phyloP scores from a whole-genome alignment of 108 stramenopile species.

The Parmales sp. region DNA sequence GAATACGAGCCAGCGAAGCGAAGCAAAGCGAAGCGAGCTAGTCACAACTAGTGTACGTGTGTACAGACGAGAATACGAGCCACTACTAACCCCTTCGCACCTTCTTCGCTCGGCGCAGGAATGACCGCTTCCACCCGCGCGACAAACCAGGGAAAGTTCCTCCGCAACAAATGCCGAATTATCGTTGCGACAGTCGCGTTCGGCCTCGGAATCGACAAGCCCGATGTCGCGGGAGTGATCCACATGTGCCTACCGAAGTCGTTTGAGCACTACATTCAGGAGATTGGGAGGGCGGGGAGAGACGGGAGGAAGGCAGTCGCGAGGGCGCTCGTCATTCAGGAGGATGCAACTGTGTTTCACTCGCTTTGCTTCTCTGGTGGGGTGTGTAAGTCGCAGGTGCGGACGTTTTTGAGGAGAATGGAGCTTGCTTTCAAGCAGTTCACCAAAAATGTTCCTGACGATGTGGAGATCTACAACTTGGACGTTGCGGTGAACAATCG shows the following conservation, averaged over 20 bases:
- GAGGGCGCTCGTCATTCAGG: slow-evolving; percentile 54
- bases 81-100: too few relatives aligned
- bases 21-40: too few relatives aligned
- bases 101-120: too few relatives aligned
- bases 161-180: slow-evolving; percentile 74
- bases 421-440: slow-evolving; percentile 17
- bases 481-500: slow-evolving; percentile 50
- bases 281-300: slow-evolving; percentile 93
- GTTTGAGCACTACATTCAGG: slow-evolving; percentile 88
- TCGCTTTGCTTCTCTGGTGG: slow-evolving; percentile 66
- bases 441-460: slow-evolving; percentile 24
- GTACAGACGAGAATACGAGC: too few relatives aligned
- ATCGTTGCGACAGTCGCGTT: slow-evolving; percentile 92
- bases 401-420: slow-evolving; percentile 32
- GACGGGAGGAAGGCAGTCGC: slow-evolving; percentile 72
- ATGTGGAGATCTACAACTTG: slow-evolving; percentile 27
- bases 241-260: slow-evolving; percentile 79
- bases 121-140: slow-evolving; percentile 60
- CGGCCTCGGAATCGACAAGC: slow-evolving; percentile 95
- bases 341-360: slow-evolving; percentile 57
- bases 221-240: slow-evolving; percentile 72
- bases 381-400: slow-evolving; percentile 52
- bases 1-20: too few relatives aligned
- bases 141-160: slow-evolving; percentile 40
- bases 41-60: too few relatives aligned